Base-by-base conservation (phyloP, 305 asterid genomes). In the Vinca major region DNA sequence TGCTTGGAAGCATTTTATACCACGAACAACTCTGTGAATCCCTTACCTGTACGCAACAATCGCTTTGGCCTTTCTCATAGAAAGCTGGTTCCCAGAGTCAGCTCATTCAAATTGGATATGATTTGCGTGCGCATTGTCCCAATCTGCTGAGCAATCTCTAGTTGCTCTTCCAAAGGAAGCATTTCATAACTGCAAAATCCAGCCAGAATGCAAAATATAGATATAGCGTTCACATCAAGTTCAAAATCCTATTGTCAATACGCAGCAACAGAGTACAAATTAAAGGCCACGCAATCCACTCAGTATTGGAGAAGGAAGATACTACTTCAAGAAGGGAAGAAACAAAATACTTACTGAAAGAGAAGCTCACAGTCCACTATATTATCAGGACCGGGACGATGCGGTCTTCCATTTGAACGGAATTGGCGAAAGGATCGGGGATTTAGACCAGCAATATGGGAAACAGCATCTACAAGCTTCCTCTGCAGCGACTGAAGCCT, bases 321-420 rank as follows among this genome's bases (percentile, higher is more conserved):
- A 16, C 63, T 41, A 41, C 45, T 41, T 41, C 45, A 7, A 7
- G 45, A 52, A 39, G 48, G 6, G 26, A 12, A 44, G 45, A 66
- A 26, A 19, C 20, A 54, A 44, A 52, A 62, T 67, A 80, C 98
- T 63, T 88, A 92, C 98, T 86, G 84, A 70, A 79, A 79, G 72
- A 92, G 97, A 80, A 92, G 93, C 82, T 92, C 98, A 69, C 81
- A 86, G 78, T 92, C 98, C 7, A 92, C 91, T 78, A 92, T 85
- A 83, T 89, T 87, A 80, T 90, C 98, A 13, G 98, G 98, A 66
- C 98, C 97, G 36, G 98, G 97, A 44, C 92, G 84, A 81, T 92
- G 98, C 81, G 96, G 96, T 82, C 86, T 92, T 83, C 98, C 98
- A 80, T 88, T 87, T 4, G 98, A 82, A 53, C 69, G 80, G 78